Evolutionary conservation across 768 basidiomycete species (phyloP), one percentile per base, ranked within the genome.

Genomic region (Asterophora lycoperdoides): DNA sequence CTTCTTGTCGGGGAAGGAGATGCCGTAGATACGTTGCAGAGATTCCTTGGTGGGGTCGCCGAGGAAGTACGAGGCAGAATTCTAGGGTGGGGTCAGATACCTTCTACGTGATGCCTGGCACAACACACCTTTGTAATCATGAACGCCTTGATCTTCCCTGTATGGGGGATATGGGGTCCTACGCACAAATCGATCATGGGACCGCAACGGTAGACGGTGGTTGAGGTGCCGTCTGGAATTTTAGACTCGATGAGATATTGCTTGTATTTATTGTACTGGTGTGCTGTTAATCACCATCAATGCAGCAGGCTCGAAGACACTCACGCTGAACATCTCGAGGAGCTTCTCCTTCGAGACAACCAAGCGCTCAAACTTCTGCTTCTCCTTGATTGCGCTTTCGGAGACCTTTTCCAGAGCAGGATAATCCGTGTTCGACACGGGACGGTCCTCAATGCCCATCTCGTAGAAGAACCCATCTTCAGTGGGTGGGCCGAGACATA

Each of bases 391-490:
- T 3, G 89, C 92, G 40, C 71, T 74, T 64, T 95, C 94, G 5
- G 86, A 80, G 8, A 97, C 63, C 57, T 93, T 92, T 62, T 99
- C 96, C 17, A 99, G 78, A 4, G 80, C 73, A 20, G 91, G 84
- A 67, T 93, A 97, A 64, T 99, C 96, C 15, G 81, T 65, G 45
- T 81, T 83, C 38, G 81, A 76, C 39, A 99, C 84, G 13, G 85
- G 80, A 60, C 88, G 73, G 51, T 92, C 86, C 32, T 84, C 73
- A 56, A 93, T 92, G 13, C 82, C 83, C 96, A 99, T 98, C 66
- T 99, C 96, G 65, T 99, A 99, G 76, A 96, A 99, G 79, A 99
- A 99, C 17, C 96, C 96, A 6, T 97, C 93, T 23, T 95, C 92
- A 2, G 93, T 93, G 18, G 96, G 96, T 13, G 96, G 96, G 3